These are phyloP conservation scores for Corrigiola litoralis DNA, from an alignment of 179 eudicot species.

Conservation along the genomic window DNA sequence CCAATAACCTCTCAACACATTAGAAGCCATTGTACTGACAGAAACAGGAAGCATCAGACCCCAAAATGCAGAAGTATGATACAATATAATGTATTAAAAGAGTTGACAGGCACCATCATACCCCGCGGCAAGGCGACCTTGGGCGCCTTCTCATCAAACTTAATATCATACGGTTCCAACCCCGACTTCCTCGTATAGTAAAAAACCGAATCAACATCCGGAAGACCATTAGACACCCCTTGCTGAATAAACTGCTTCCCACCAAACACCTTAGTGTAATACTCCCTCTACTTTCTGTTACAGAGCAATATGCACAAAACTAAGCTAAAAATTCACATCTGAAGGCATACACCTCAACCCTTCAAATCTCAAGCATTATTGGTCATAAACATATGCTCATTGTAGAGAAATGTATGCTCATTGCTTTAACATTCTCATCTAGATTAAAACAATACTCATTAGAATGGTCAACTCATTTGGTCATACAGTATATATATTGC, in stretches of 20 bases:
- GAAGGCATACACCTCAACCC: no score
- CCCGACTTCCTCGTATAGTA: constrained; percentile 74
- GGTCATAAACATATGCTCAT: no score
- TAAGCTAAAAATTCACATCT: no score
- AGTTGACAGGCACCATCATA: constrained; percentile 82
- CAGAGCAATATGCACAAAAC: no score
- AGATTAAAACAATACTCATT: no score
- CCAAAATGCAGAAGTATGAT: constrained; percentile 86
- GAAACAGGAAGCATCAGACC: constrained; percentile 96
- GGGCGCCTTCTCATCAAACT: constrained; percentile 74
- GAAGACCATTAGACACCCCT: constrained; percentile 86
- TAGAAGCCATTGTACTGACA: constrained; percentile 92
- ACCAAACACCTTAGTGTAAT: constrained; percentile 75
- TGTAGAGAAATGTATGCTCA: no score
- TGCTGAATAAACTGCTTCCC: constrained; percentile 92
- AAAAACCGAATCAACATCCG: constrained; percentile 94
- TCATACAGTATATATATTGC: no score
- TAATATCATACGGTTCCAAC: constrained; percentile 71
- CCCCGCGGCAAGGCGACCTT: constrained; percentile 93
- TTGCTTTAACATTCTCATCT: no score
- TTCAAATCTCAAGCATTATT: no score
- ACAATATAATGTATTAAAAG: constrained; percentile 84
- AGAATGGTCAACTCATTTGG: no score
- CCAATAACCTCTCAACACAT: constrained; percentile 89
- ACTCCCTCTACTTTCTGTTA: no score